Evolutionary conservation across 2,329 filamentous ascomycete species (phyloP), one percentile per base, ranked within the genome.

Genomic region (Pyrenophora teres): DNA sequence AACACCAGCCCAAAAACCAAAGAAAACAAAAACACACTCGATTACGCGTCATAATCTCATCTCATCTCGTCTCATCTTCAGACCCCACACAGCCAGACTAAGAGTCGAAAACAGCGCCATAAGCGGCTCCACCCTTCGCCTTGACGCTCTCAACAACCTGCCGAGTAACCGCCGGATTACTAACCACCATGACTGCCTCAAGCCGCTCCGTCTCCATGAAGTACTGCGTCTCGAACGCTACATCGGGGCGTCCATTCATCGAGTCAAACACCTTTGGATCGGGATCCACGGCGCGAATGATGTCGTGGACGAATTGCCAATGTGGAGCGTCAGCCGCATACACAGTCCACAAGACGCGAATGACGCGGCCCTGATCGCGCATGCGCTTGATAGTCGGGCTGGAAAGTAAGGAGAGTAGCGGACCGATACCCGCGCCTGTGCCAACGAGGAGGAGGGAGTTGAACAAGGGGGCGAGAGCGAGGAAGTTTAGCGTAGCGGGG

Each of bases 31-130:
- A 21, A 21, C 19, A 21, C 19, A 21, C 3, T 5, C 19, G 3
- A 21, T 21, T 3, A 21, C 19, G 3, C 19, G 5, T 21, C 19
- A 21, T 21, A 3, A 25, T 5, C 23, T 21, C 23, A 25, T 5
- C 23, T 25, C 23, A 25, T 7, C 23, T 25, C 23, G 6, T 25
- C 23, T 6, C 23, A 4, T 6, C 23, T 9, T 6, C 12, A 42
- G 30, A 15, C 21, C 21, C 15, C 2, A 23, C 15, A 15, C 15
- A 15, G 15, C 15, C 30, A 23, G 2, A 8, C 16, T 39, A 64
- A 40, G 61, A 64, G 40, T 67, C 63, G 51, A 65, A 65, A 23
- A 64, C 61, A 3, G 63, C 64, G 1, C 64, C 64, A 49, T 62
- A 67, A 8, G 53, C 61, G 27, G 53, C 51, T 1, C 57, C 31